Evolutionary conservation across 345 rosid genomes (phyloP).

Genomic region (Lepidium africanum): DNA sequence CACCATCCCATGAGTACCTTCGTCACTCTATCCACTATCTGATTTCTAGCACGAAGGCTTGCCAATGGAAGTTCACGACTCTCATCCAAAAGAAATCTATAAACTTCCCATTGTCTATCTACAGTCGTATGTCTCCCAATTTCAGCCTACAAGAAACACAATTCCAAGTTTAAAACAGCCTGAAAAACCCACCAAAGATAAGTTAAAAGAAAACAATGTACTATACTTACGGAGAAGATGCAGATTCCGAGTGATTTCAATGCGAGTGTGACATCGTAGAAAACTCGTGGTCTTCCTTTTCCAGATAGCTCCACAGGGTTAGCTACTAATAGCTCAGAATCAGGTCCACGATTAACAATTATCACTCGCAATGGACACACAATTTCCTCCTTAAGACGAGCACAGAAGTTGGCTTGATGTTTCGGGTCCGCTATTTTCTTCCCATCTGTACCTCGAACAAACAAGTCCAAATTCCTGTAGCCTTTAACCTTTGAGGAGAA

Average conservation of each 20-base stretch:
- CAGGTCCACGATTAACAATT: constrained; percentile 61
- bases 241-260: constrained; percentile 54
- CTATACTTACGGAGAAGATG: constrained; percentile 50
- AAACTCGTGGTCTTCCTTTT: constrained; percentile 72
- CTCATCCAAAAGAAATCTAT: constrained; percentile 68
- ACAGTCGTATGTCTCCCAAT: constrained; percentile 52
- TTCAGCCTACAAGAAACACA: constrained; percentile 42
- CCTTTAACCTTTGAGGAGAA: constrained; percentile 42
- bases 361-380: constrained; percentile 52
- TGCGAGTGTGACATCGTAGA: constrained; percentile 62
- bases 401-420: constrained; percentile 39
- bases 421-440: constrained; percentile 53
- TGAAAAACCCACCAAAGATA: not conserved
- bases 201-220: not conserved
- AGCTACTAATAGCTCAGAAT: constrained; percentile 60
- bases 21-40: constrained; percentile 52
- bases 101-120: constrained; percentile 69
- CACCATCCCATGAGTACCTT: constrained; percentile 69
- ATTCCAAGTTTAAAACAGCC: not conserved
- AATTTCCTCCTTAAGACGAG: constrained; percentile 53
- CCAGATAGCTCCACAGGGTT: constrained; percentile 76
- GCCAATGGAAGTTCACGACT: constrained; percentile 43
- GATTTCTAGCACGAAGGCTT: constrained; percentile 38
- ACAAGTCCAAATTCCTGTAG: constrained; percentile 47
- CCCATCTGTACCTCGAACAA: constrained; percentile 57